Conservation (phyloP, 164 flowering plant genomes). For the Vitis riparia region DNA sequence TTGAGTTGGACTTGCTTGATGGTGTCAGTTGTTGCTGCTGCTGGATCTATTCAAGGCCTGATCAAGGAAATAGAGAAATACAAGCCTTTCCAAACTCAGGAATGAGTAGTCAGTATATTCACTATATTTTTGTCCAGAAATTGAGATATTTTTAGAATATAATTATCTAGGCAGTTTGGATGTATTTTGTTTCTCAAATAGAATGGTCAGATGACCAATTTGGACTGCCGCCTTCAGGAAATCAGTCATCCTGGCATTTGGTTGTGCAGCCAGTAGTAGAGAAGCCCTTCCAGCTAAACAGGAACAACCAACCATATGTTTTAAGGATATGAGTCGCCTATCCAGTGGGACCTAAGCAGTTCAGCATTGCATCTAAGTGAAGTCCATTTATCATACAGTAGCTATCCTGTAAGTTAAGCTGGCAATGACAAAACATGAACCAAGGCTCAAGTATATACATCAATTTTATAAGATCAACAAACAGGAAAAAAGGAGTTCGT, state of each 20-base stretch:
- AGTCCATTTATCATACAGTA: no score
- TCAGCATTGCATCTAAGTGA: no score
- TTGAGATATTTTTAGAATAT: constrained; percentile 1
- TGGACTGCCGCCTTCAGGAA: background rate
- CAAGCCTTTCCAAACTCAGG: constrained; percentile 56
- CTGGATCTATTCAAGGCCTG: constrained; percentile 77
- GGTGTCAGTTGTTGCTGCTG: constrained; percentile 67
- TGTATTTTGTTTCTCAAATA: background rate
- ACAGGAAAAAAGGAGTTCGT: no score
- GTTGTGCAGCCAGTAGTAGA: background rate
- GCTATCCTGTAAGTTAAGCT: no score
- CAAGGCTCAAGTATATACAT: no score
- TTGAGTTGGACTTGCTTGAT: constrained; percentile 68
- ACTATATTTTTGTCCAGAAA: background rate
- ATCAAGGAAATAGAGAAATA: constrained; percentile 38
- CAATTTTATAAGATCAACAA: no score
- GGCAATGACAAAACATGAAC: no score
- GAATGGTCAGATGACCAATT: background rate
- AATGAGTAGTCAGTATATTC: constrained; percentile 6
- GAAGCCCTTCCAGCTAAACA: no score
- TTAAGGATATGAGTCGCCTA: no score
- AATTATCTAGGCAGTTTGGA: background rate
- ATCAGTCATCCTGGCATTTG: background rate
- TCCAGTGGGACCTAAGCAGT: no score
- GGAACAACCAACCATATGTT: no score